Evolutionary conservation across 495 filamentous ascomycete species (phyloP), one percentile per base, ranked within the genome.

Genomic region (Penicillium pancosmium): DNA sequence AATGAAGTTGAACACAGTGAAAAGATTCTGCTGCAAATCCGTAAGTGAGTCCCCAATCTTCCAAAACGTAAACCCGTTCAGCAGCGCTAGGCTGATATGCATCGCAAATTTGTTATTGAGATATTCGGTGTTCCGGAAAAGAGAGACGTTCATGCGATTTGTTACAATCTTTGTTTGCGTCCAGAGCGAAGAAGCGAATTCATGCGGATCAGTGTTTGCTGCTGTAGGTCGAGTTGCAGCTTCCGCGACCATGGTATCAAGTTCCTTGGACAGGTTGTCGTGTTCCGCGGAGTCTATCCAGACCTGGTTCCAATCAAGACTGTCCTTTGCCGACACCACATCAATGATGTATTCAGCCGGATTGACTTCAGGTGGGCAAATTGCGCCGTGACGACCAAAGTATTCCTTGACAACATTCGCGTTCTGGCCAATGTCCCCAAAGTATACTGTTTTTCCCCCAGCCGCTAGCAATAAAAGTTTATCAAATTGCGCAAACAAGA

Each of bases 261-360:
- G 83, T 57, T 89, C 84, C 6, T 76, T 58, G 11, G 74, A 61
- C 7, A 82, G 68, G 1, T 60, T 58, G 25, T 69, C 63, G 27
- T 75, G 68, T 40, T 87, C 79, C 1, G 79, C 64, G 2, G 84
- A 87, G 34, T 82, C 79, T 18, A 78, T 70, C 87, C 87, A 90
- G 59, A 87, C 78, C 49, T 86, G 75, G 62, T 83, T 77, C 87
- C 87, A 90, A 63, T 88, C 79, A 68, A 65, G 48, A 50, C 64
- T 52, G 23, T 21, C 74, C 71, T 5, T 23, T 23, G 23, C 23
- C 23, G 73, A 66, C 52, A 92, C 93, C 53, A 90, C 88, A 61
- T 95, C 91, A 40, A 97, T 81, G 89, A 97, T 96, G 85, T 89
- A 92, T 69, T 97, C 93, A 16, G 93, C 93, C 33, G 91, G 91